phyloP scores from a whole-genome alignment of 129 eudicot species.

The Flaveria robusta region DNA sequence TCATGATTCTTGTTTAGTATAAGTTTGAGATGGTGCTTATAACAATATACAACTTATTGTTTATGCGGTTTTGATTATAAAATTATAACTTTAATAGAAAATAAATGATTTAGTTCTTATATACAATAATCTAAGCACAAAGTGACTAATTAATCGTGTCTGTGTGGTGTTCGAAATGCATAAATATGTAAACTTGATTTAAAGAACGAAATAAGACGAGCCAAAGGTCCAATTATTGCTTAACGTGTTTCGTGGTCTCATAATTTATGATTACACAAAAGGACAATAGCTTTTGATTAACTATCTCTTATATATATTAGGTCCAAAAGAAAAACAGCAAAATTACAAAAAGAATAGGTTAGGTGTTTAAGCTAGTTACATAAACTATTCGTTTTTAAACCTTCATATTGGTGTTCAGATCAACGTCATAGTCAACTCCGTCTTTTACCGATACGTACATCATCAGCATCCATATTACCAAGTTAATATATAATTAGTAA shows the following conservation, averaged over 20 bases:
- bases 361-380: background rate
- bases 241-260: background rate
- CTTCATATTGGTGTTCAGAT: background rate
- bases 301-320: background rate
- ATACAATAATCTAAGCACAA: no score
- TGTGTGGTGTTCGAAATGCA: no score
- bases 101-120: no score
- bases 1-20: background rate
- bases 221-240: background rate
- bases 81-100: no score
- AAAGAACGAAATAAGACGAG: background rate
- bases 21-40: background rate
- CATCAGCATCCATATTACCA: no score
- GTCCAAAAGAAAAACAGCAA: background rate
- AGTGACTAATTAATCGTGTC: no score
- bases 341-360: background rate
- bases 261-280: background rate
- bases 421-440: background rate
- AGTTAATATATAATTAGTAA: no score
- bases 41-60: no score
- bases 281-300: conserved; percentile 2
- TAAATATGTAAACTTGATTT: no score
- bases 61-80: background rate
- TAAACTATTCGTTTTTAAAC: background rate
- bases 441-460: no score